Base-by-base conservation (phyloP, 2,329 filamentous ascomycete species). In the Colletotrichum lini region DNA sequence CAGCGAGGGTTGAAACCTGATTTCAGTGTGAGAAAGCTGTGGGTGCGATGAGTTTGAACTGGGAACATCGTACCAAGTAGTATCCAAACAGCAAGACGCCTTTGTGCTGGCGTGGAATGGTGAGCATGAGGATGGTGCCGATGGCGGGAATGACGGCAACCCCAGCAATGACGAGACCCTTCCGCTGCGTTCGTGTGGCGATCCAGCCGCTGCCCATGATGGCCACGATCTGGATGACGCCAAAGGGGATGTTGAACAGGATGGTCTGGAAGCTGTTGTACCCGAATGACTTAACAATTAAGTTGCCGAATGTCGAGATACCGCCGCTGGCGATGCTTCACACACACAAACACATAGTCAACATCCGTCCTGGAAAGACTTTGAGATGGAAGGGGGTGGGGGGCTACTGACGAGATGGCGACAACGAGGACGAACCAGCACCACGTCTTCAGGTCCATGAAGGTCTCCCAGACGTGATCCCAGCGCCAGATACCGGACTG, bases 161-260 rank as follows among this genome's bases (percentile, higher is more conserved):
- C 0, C 78, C 78, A 0, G 82, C 79, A 57, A 86, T 84, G 1
- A 85, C 81, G 4, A 84, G 73, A 0, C 84, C 85, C 65, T 86
- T 86, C 15, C 81, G 78, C n/a, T 81, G 78, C 67, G 81, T 80
- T 13, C 76, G 77, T 0, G 84, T 85, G 1, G 85, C 81, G 0
- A 84, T 68, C 80, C 82, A 85, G n/a, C 81, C 85, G 9, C 87
- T 86, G 3, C 87, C 86, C 65, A 90, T 81, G 0, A 87, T 91
- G 0, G 87, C 85, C n/a, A 90, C 80, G 12, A 91, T 84, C 73
- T 91, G 89, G 0, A 90, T 87, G 0, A 83, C 84, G 4, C 89
- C 88, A 67, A 89, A 89, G 0, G 87, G 88, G 69, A 89, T 89
- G 72, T 89, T 89, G 78, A 89, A 87, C 0, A 89, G 80, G 26